Percentiles rank a stretch among this genome's conserved stretches.
Evolutionary conservation across 2,329 filamentous ascomycete species (phyloP).

Genomic region (Fusarium veterinarium): DNA sequence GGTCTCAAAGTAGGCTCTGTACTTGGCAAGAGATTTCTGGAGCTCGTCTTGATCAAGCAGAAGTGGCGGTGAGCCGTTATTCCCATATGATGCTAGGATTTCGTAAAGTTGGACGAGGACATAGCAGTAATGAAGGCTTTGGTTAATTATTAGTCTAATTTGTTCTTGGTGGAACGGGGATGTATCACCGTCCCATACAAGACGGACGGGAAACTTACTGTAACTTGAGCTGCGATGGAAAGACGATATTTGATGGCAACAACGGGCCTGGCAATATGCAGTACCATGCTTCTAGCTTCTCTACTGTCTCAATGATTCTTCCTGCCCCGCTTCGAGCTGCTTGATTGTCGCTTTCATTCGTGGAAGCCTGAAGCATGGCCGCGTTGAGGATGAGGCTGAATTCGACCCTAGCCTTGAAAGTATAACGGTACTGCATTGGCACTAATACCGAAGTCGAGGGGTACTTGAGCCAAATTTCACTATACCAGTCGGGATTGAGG

Average conservation of each 20-base stretch:
- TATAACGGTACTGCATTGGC: background rate
- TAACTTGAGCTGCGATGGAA: constrained; percentile 11
- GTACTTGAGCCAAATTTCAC: constrained; percentile 24
- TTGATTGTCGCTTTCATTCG: background rate
- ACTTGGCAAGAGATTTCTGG: background rate
- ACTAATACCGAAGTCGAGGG: background rate
- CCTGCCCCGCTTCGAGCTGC: background rate
- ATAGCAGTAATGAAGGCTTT: constrained; percentile 3
- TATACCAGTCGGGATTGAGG: background rate
- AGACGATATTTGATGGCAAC: background rate
- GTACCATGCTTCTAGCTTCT: background rate
- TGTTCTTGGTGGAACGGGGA: background rate
- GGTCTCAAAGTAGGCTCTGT: constrained; percentile 15
- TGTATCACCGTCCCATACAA: background rate
- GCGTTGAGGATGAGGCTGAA: background rate
- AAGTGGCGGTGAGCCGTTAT: background rate
- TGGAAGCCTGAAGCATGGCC: background rate
- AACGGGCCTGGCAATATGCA: background rate
- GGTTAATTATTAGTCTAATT: background rate
- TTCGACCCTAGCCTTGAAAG: background rate
- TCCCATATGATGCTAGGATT: background rate
- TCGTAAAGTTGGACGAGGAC: background rate
- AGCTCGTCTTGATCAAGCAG: background rate
- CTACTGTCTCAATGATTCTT: background rate
- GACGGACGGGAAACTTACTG: constrained; percentile 1